Percentiles rank a stretch among this genome's conserved stretches.
Conservation (phyloP, 805 yeast species). For the Ogataea trehalophila region DNA sequence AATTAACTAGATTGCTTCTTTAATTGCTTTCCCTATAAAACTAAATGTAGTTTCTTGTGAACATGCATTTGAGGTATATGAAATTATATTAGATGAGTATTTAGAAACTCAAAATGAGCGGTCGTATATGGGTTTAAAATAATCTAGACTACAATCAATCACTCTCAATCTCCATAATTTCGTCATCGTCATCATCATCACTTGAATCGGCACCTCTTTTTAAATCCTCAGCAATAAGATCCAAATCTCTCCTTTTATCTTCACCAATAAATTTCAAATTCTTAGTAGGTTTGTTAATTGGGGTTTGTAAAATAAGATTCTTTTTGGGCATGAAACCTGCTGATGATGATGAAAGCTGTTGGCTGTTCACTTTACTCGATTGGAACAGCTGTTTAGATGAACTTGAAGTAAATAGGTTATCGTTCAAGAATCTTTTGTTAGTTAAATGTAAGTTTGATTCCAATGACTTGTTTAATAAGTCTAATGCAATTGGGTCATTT, state of each 20-base stretch:
- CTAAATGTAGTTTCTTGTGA: too few relatives aligned
- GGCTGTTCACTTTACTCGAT: too few relatives aligned
- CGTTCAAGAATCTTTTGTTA: slow-evolving; percentile 16
- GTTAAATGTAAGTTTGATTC: slow-evolving; percentile 44
- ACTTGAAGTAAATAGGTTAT: neutral
- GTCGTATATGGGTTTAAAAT: neutral
- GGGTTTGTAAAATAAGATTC: slow-evolving; percentile 14
- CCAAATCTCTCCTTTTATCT: slow-evolving; percentile 27
- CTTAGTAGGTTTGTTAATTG: slow-evolving; percentile 18
- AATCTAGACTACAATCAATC: slow-evolving; percentile 28
- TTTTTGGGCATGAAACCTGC: slow-evolving; percentile 17
- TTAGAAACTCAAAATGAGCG: too few relatives aligned
- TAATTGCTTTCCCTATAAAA: too few relatives aligned
- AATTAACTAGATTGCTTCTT: too few relatives aligned
- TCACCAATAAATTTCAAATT: slow-evolving; percentile 25
- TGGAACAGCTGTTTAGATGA: too few relatives aligned
- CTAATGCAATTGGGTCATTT: slow-evolving; percentile 79
- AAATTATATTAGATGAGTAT: too few relatives aligned
- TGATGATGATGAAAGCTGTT: neutral
- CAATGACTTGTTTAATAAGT: slow-evolving; percentile 73
- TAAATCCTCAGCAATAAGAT: slow-evolving; percentile 35
- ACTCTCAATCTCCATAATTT: slow-evolving; percentile 58
- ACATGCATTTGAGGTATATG: too few relatives aligned
- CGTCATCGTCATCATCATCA: slow-evolving; percentile 41
- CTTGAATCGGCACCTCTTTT: slow-evolving; percentile 39